Conservation (phyloP, 805 yeast genomes). For the Ogataea thermomethanolica region DNA sequence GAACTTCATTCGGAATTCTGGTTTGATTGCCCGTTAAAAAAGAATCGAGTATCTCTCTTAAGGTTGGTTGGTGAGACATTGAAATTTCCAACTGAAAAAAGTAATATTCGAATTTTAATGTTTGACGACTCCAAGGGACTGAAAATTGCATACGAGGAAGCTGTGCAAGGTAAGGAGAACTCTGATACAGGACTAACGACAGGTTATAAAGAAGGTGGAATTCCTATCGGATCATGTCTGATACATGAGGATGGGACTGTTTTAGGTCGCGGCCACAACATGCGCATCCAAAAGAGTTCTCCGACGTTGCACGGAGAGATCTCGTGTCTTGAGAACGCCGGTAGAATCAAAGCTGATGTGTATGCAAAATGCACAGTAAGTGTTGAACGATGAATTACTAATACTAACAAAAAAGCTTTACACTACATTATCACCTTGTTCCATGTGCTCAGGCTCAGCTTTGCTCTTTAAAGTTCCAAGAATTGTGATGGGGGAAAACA, state of each 20-base stretch:
- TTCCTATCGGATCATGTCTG: slow-evolving; percentile 82
- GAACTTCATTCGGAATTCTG: neutral
- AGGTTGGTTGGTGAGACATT: slow-evolving; percentile 9
- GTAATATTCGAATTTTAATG: slow-evolving; percentile 32
- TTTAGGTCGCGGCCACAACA: slow-evolving; percentile 86
- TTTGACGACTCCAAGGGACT: slow-evolving; percentile 67
- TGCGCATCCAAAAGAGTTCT: slow-evolving; percentile 80
- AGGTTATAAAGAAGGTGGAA: slow-evolving; percentile 83
- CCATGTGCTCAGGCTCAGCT: slow-evolving; percentile 95
- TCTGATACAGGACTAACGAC: neutral
- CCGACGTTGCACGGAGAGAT: slow-evolving; percentile 92
- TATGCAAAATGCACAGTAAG: slow-evolving; percentile 74
- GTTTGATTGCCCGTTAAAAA: slow-evolving; percentile 5
- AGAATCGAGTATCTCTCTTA: slow-evolving; percentile 5
- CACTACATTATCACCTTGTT: slow-evolving; percentile 89
- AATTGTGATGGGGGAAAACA: slow-evolving; percentile 87
- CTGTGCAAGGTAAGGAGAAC: slow-evolving; percentile 46
- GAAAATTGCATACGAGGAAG: slow-evolving; percentile 70
- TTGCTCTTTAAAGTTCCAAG: slow-evolving; percentile 83
- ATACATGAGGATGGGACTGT: slow-evolving; percentile 73
- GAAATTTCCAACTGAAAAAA: neutral
- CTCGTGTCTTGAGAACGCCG: slow-evolving; percentile 84
- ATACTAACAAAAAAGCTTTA: slow-evolving; percentile 45
- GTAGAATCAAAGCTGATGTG: slow-evolving; percentile 73
- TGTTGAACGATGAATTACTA: slow-evolving; percentile 1